Percentiles rank a stretch among this genome's conserved stretches.
Conservation (phyloP, 2,329 filamentous ascomycete genomes). For the Colletotrichum graminicola region DNA sequence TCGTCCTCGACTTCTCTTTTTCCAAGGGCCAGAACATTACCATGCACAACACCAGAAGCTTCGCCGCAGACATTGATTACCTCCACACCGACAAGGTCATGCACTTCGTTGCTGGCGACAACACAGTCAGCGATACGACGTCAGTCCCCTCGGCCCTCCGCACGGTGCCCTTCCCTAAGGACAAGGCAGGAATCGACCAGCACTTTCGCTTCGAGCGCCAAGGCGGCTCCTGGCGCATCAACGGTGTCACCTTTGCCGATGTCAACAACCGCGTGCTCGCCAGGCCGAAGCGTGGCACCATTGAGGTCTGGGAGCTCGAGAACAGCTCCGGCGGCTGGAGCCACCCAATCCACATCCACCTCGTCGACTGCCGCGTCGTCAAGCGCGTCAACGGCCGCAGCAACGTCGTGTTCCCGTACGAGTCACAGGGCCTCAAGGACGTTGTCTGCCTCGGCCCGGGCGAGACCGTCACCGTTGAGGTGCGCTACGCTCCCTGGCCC, state of each 20-base stretch:
- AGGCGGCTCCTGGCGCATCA: slow-evolving; percentile 55
- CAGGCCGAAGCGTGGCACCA: slow-evolving; percentile 53
- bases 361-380: slow-evolving; percentile 65
- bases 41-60: slow-evolving; percentile 56
- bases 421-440: slow-evolving; percentile 64
- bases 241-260: slow-evolving; percentile 57
- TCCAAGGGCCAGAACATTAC: slow-evolving; percentile 63
- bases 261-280: slow-evolving; percentile 58
- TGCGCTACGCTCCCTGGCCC: slow-evolving; percentile 65
- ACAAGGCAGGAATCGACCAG: slow-evolving; percentile 38
- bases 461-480: slow-evolving; percentile 60
- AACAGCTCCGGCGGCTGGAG: slow-evolving; percentile 58
- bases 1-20: slow-evolving; percentile 62
- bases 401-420: slow-evolving; percentile 57
- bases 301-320: slow-evolving; percentile 58
- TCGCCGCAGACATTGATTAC: slow-evolving; percentile 58
- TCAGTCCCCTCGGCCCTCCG: slow-evolving; percentile 44
- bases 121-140: slow-evolving; percentile 47
- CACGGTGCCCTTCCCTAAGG: slow-evolving; percentile 37
- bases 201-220: slow-evolving; percentile 42
- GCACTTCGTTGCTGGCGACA: slow-evolving; percentile 56
- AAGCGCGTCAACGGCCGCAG: slow-evolving; percentile 54
- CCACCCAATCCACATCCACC: slow-evolving; percentile 65
- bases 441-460: slow-evolving; percentile 63
- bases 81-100: slow-evolving; percentile 59